Evolutionary conservation across 768 basidiomycete genomes (phyloP), one percentile per base, ranked within the genome.

Genomic region (Hemileccinum rubropunctum): DNA sequence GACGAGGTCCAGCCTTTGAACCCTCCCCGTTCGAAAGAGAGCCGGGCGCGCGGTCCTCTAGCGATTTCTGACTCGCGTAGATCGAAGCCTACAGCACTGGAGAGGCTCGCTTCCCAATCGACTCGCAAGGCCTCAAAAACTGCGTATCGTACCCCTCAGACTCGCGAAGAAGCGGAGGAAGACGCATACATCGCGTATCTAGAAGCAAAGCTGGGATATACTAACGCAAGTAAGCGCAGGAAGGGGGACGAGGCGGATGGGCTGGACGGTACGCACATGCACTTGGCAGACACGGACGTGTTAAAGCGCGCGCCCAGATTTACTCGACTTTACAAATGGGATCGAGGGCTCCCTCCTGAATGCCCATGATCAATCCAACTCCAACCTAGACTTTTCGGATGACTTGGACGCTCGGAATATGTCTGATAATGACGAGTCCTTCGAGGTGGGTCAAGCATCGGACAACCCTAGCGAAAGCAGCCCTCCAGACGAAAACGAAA

Each of bases 121-220:
- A 44, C 45, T 1, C 46, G 56, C 37, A 48, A 45, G 45, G 37
- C 45, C 10, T 30, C 47, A 0, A 40, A 50, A 27, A 35, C 34
- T 0, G 42, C 48, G 9, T 42, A 45, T 0, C 62, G 49, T 3
- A 21, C 47, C 2, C 57, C 70, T 21, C 72, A 66, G 21, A 67
- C 67, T 6, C 71, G 63, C 28, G 69, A 71, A 49, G 80, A 90
- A 52, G 68, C 74, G 27, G 78, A 86, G 30, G 95, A 98, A 58
- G 93, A 95, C 60, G 77, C 78, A 0, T 91, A 95, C 62, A 97
- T 98, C 38, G 77, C 83, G 0, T 84, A 88, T 69, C 71, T 97
- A 11, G 95, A 98, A 66, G 73, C 77, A 0, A 86, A 84, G 65
- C 77, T 97, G 15, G 84, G 88, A 3, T 74, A 84, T 38, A 11